A percentile compares a stretch with the other conserved stretches of the same genome.
Conservation (phyloP, 2,329 filamentous ascomycete genomes). For the Leptosphaerulina australis region DNA sequence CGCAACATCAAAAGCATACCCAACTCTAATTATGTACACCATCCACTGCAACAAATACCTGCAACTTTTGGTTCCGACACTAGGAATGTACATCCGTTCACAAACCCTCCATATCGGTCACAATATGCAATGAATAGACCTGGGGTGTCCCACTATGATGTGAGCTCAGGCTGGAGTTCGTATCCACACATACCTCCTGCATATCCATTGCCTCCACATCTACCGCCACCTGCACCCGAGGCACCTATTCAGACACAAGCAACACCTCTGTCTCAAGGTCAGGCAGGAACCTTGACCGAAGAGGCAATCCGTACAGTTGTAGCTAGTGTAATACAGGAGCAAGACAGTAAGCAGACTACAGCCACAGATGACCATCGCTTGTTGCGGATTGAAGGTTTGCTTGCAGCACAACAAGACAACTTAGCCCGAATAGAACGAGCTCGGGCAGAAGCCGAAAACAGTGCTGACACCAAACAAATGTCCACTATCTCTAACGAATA, state of each 20-base stretch:
- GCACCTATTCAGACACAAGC: neutral
- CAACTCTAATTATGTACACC: no score
- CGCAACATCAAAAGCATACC: no score
- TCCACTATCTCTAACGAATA: neutral
- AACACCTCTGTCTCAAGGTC: neutral
- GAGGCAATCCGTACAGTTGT: neutral
- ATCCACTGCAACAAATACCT: neutral
- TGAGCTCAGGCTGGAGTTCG: neutral
- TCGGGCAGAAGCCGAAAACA: neutral
- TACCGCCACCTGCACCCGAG: neutral
- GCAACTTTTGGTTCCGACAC: neutral
- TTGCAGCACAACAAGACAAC: neutral
- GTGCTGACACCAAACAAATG: neutral
- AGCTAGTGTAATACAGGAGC: no score
- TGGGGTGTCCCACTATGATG: neutral
- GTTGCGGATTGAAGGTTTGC: neutral
- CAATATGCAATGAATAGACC: neutral
- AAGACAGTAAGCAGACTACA: no score
- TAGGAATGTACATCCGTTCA: neutral
- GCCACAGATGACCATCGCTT: neutral
- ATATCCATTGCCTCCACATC: neutral
- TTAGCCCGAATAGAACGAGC: neutral
- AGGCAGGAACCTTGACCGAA: neutral
- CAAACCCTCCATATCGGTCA: neutral
- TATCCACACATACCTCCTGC: neutral